phyloP scores from a whole-genome alignment of 2,329 filamentous ascomycete genomes.

The Alternaria conjuncta region DNA sequence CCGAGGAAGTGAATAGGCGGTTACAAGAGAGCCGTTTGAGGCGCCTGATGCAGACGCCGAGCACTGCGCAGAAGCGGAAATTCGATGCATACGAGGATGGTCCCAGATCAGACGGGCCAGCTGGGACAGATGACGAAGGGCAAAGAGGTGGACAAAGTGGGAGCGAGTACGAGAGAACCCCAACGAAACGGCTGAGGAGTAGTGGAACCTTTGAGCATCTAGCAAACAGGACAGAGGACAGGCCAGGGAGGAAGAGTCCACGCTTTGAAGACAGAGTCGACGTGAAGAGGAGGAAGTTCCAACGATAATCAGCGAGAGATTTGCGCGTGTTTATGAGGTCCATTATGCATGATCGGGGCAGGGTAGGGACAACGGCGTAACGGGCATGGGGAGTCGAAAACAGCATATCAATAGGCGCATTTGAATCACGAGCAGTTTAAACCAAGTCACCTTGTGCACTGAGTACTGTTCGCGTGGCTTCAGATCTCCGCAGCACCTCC shows the following conservation, averaged over 20 bases:
- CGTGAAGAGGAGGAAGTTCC: constrained; percentile 27
- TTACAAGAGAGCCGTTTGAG: constrained; percentile 39
- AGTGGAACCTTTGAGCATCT: constrained; percentile 33
- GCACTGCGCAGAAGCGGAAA: constrained; percentile 45
- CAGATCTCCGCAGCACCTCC: constrained; percentile 11
- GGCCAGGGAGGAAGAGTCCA: constrained; percentile 1
- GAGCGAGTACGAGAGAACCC: constrained; percentile 24
- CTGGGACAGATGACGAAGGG: constrained; percentile 21
- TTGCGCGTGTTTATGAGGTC: background rate
- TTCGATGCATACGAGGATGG: constrained; percentile 35
- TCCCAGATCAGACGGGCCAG: constrained; percentile 21
- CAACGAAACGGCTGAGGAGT: constrained; percentile 34
- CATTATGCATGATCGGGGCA: background rate
- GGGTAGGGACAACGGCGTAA: background rate
- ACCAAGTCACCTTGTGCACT: background rate
- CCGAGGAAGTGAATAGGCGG: constrained; percentile 41
- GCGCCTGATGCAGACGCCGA: constrained; percentile 40
- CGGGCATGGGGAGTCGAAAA: background rate
- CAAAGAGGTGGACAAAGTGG: constrained; percentile 12
- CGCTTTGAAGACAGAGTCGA: constrained; percentile 15
- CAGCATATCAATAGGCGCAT: background rate
- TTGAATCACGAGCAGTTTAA: background rate
- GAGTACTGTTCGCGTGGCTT: background rate
- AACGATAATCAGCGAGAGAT: background rate
- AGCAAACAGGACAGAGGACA: constrained; percentile 29